Base-by-base conservation (phyloP, 495 filamentous ascomycete genomes). In the Xylaria bambusicola region DNA sequence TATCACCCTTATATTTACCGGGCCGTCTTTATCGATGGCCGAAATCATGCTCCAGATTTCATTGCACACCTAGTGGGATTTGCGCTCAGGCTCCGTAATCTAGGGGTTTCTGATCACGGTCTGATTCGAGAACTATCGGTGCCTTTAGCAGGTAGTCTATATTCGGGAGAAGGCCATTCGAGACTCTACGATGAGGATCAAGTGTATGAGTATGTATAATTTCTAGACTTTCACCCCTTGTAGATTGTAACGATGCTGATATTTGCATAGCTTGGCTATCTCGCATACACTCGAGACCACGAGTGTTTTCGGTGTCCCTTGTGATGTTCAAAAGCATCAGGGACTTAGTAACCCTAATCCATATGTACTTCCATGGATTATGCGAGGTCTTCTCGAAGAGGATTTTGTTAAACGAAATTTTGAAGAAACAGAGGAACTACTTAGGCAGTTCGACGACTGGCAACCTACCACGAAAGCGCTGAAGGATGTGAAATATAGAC, bases 401-500 rank as follows among this genome's bases (percentile, higher is more conserved):
- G 91, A 96, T 36, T 85, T 89, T 67, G 94, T 98, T 31, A 89
- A 88, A 88, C 81, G 23, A 88, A 96, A 65, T 72, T 96, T 77
- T 82, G 46, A 80, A 2, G 94, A 98, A 75, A 91, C 86, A 24
- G 84, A 82, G 52, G 87, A 93, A 65, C 74, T 98, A 41, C 76
- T 98, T 12, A 79, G 80, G 64, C 88, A 96, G 66, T 98, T 97
- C 72, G 92, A 98, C 69, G 86, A 91, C 44, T 98, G 94, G 94
- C 91, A 88, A 68, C 94, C 94, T 7, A 79, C 79, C 0, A 94
- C 82, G 9, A 98, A 98, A 76, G 88, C 87, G 31, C 75, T 98
- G 54, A 96, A 91, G 73, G 94, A 98, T 77, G 94, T 98, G 33
- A 96, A 94, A 70, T 98, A 95, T 71, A 82, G 94, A 63, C 76